These are phyloP conservation scores for Metarhizium brunneum DNA, from an alignment of 2,329 filamentous ascomycete genomes.

Conservation along the genomic window DNA sequence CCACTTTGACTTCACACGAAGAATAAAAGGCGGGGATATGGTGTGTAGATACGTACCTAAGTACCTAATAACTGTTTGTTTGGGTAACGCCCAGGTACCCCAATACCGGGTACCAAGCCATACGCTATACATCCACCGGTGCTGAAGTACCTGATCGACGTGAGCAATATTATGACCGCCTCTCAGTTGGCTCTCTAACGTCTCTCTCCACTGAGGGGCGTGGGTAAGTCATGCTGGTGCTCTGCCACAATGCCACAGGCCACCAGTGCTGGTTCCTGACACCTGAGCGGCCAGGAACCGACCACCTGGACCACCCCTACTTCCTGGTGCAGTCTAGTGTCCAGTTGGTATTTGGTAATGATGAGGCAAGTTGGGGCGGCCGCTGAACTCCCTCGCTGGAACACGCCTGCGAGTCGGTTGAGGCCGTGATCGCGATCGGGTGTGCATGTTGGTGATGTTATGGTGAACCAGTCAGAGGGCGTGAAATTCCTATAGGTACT, in stretches of 20 bases:
- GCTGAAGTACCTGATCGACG: too few relatives aligned
- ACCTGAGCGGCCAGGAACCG: slow-evolving; percentile 16
- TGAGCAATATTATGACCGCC: too few relatives aligned
- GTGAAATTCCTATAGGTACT: not conserved
- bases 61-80: not conserved
- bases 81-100: too few relatives aligned
- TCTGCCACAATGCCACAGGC: slow-evolving; percentile 2
- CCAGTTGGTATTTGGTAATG: slow-evolving; percentile 23
- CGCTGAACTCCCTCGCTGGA: not conserved
- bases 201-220: slow-evolving; percentile 1
- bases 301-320: slow-evolving; percentile 16
- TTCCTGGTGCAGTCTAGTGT: slow-evolving; percentile 21
- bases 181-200: not conserved
- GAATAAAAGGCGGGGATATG: not conserved
- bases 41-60: not conserved
- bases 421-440: slow-evolving; percentile 24
- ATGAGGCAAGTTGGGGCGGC: slow-evolving; percentile 9
- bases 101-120: not conserved
- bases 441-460: not conserved
- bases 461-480: not conserved
- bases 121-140: not conserved
- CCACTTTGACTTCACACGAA: not conserved
- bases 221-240: slow-evolving; percentile 3
- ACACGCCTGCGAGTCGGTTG: slow-evolving; percentile 2
- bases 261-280: slow-evolving; percentile 16